phyloP scores from a whole-genome alignment of 2,329 filamentous ascomycete species.

The Colletotrichum limetticola region DNA sequence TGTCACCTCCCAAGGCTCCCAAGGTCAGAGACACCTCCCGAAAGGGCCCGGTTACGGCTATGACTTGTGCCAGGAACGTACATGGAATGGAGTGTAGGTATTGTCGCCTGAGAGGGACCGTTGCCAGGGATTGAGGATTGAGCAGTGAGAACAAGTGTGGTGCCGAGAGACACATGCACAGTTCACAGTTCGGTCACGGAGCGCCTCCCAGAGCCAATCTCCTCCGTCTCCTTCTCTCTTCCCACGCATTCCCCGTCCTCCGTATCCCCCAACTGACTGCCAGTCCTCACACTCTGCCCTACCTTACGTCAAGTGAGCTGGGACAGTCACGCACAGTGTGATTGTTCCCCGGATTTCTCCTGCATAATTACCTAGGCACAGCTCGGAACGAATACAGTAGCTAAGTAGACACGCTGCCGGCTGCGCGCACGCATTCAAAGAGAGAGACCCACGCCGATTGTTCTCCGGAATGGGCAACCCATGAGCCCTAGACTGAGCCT shows the following conservation, averaged over 20 bases:
- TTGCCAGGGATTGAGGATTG: not conserved
- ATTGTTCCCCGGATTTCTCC: conserved; percentile 8
- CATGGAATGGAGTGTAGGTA: not conserved
- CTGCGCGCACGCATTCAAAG: not conserved
- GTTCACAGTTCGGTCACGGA: not conserved
- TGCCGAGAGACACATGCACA: not conserved
- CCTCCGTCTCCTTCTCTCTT: not conserved
- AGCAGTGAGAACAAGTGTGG: not conserved
- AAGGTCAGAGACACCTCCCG: not conserved
- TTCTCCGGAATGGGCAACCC: conserved; percentile 32
- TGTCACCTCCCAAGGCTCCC: not conserved
- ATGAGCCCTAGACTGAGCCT: conserved; percentile 29
- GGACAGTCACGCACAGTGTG: not conserved
- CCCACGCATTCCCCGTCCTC: not conserved
- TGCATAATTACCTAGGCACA: not conserved
- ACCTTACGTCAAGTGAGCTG: not conserved
- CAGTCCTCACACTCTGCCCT: not conserved
- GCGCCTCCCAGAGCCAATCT: not conserved
- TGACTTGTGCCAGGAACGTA: not conserved
- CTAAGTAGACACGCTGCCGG: not conserved
- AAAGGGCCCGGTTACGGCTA: not conserved
- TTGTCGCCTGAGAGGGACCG: not conserved
- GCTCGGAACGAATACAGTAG: not conserved
- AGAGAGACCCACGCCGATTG: conserved; percentile 31
- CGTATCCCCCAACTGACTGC: not conserved